Evolutionary conservation across 2,329 filamentous ascomycete genomes (phyloP), one percentile per base, ranked within the genome.

Genomic region (Helicocarpus griseus): DNA sequence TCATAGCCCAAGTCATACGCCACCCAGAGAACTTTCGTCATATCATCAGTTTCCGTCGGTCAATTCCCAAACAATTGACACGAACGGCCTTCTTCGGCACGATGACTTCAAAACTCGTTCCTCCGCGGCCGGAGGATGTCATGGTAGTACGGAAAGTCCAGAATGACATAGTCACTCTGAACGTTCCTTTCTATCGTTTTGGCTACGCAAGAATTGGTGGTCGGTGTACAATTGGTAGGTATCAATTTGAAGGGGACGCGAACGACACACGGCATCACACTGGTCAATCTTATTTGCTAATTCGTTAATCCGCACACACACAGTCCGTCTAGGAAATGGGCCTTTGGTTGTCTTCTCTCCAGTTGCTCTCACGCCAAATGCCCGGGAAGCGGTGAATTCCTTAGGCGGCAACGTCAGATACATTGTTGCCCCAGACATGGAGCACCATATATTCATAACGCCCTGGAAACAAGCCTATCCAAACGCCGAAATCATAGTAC

Each of bases 371-470:
- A 97, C 90, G 2, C 78, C 84, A 2, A 81, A 85, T 53, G 83
- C 89, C 36, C 81, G 77, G 55, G 73, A 87, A 48, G 72, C 77
- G 50, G 69, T 81, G 19, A 75, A 81, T n/a, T 67, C 73, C 31
- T 73, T 88, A 52, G 83, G 83, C 55, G 83, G 83, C 47, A 77
- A 81, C 39, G 81, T 96, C 48, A 80, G 78, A 58, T 97, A 97
- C 76, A 83, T 98, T 58, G 76, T 91, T 24, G 91, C 93, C 0
- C 81, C 86, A 1, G 93, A 98, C 67, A 77, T 87, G 49, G 89
- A 98, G 73, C 93, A 98, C 70, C 93, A 98, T 77, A 88, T 98
- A 66, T 94, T 93, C 74, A 67, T 98, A 50, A 85, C 86, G 0
- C 77, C 87, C 46, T 98, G 93, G 91, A 82, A 86, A 61, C 73